Conservation (phyloP, 192 early-diverging fungal species). For the Pilobolus umbonatus region DNA sequence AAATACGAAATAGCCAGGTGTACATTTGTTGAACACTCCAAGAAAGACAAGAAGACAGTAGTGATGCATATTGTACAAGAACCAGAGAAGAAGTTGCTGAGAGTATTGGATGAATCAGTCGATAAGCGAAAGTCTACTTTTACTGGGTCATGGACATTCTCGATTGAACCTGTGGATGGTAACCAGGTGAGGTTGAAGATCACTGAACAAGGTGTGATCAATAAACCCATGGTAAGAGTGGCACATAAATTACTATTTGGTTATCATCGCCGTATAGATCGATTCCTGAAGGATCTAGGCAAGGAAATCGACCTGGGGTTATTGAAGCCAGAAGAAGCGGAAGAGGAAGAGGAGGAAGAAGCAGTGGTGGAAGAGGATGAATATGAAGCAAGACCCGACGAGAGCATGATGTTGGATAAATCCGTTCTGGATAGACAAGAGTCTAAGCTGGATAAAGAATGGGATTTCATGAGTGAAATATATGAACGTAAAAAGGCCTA, state of each 20-base stretch:
- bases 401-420: background rate
- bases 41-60: slow-evolving; percentile 15
- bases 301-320: slow-evolving; percentile 1
- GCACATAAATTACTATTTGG: slow-evolving; percentile 26
- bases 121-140: slow-evolving; percentile 14
- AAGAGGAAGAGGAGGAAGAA: background rate
- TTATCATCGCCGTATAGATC: slow-evolving; percentile 31
- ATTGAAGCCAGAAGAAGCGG: background rate
- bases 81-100: slow-evolving; percentile 8
- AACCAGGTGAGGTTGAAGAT: slow-evolving; percentile 15
- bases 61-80: slow-evolving; percentile 17
- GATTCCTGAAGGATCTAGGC: slow-evolving; percentile 31
- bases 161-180: slow-evolving; percentile 6
- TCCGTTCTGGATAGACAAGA: slow-evolving; percentile 3
- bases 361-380: background rate
- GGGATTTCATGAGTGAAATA: slow-evolving; percentile 35
- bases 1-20: slow-evolving; percentile 4
- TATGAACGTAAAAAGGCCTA: slow-evolving; percentile 14
- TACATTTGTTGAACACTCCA: slow-evolving; percentile 22
- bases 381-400: background rate
- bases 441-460: slow-evolving; percentile 22
- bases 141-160: slow-evolving; percentile 32
- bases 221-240: slow-evolving; percentile 29
- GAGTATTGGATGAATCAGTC: slow-evolving; percentile 19
- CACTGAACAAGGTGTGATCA: slow-evolving; percentile 30